Base-by-base conservation (phyloP, 2,329 filamentous ascomycete genomes). In the Pleurostoma richardsiae region DNA sequence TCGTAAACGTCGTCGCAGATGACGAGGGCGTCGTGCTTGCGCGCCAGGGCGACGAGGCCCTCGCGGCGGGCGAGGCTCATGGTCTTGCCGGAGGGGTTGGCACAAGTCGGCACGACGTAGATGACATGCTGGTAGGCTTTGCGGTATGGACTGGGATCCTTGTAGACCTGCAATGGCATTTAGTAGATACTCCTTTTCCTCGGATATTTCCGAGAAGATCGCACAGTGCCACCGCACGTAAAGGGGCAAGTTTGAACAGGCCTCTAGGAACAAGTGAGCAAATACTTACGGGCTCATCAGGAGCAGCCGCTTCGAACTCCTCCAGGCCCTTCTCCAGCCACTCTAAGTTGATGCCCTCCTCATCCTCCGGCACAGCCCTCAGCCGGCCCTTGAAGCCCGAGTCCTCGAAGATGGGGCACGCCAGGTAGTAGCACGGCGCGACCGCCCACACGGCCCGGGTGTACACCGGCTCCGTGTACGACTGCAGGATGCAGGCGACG, bases 1-100 rank as follows among this genome's bases (percentile, higher is more conserved):
- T 97, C 92, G 62, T 99, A 99, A 7, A 97, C 90, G 63, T 99
- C 94, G 67, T 97, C 92, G 42, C 81, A 81, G 29, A 96, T 76
- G 46, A 96, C 67, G n/a, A 97, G 76, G 5, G 88, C 89, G 62
- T 97, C 84, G 62, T 86, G 82, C 49, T 83, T 73, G 47, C 92
- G 78, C 0, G 92, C 92, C 5, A 96, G 67, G n/a, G 72, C 70
- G 28, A 97, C 82, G 4, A 97, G 75, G 8, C 72, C 72, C 52
- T 83, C 69, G 4, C 94, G 79, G 29, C 86, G 79, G 19, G 67
- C 62, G 4, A 90, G 65, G 10, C 84, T 82, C 83, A 95, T 92
- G 3, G 88, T 90, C 59, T 85, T 86, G 30, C 86, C 89, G 0
- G 87, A 90, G 0, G 94, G 94, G 60, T 97, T 97, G 42, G 88